phyloP scores from a whole-genome alignment of 306 rosid genomes.

The Trifolium repens region DNA sequence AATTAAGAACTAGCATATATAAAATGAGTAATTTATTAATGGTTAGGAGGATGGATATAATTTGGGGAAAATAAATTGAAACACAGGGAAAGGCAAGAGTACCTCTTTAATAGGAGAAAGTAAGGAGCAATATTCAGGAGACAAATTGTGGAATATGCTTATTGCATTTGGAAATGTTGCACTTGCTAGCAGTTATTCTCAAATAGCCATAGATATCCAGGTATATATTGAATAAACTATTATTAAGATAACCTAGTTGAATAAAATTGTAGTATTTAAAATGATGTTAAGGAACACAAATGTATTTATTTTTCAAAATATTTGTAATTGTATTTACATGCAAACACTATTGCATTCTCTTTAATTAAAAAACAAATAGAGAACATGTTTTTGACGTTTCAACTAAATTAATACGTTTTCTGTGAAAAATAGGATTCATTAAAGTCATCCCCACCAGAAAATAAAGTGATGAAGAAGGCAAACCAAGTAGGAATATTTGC shows the following conservation, averaged over 20 bases:
- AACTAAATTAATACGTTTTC: not conserved
- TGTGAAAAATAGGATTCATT: conserved; percentile 56
- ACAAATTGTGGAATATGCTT: conserved; percentile 54
- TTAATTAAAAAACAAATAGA: not conserved
- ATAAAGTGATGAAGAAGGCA: conserved; percentile 67
- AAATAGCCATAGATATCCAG: conserved; percentile 53
- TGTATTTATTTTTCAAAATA: not conserved
- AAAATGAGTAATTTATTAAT: not conserved
- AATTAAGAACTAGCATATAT: not conserved
- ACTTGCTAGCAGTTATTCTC: conserved; percentile 55
- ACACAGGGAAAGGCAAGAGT: conserved; percentile 53
- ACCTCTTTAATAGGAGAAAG: conserved; percentile 40
- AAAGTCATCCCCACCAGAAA: conserved; percentile 67
- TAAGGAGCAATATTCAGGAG: conserved; percentile 24
- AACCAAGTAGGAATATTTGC: conserved; percentile 46
- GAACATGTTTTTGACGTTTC: too few species aligned
- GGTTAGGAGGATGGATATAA: not conserved
- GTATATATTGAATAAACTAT: conserved; percentile 37
- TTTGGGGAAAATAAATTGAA: not conserved
- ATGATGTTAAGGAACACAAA: not conserved
- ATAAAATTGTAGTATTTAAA: too few species aligned
- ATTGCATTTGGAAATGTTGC: conserved; percentile 63
- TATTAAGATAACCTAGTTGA: too few species aligned
- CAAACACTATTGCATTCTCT: not conserved
- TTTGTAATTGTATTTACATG: not conserved